Conservation (phyloP, 169 alveolate genomes). For the Cryptosporidium sp. region DNA sequence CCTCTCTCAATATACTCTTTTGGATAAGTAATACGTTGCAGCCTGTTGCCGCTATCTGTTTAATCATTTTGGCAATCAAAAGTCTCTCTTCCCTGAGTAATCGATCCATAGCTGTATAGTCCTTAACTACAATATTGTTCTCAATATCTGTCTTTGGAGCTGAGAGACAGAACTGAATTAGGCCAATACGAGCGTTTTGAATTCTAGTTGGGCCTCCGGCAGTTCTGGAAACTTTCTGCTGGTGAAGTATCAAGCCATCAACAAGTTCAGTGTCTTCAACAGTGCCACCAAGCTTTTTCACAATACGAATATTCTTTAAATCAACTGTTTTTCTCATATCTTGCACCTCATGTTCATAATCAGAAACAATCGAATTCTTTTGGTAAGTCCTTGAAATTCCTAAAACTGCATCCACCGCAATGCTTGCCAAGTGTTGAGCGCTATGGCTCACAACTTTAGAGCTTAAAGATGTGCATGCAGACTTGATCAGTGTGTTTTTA, state of each 20-base stretch:
- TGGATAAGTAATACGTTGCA: slow-evolving; percentile 98
- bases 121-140: slow-evolving; percentile 94
- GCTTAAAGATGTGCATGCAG: slow-evolving; percentile 96
- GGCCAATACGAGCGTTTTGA: slow-evolving; percentile 95
- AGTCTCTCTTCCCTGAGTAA: slow-evolving; percentile 98
- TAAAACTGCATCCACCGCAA: slow-evolving; percentile 98
- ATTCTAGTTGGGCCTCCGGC: slow-evolving; percentile 97
- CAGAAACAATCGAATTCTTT: slow-evolving; percentile 73
- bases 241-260: slow-evolving; percentile 97
- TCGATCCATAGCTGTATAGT: slow-evolving; percentile 96
- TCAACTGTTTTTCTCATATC: slow-evolving; percentile 85
- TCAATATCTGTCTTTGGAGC: slow-evolving; percentile 99
- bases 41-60: slow-evolving; percentile 97
- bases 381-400: slow-evolving; percentile 78
- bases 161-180: slow-evolving; percentile 98
- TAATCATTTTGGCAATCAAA: slow-evolving; percentile 95
- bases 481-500: slow-evolving; percentile 92
- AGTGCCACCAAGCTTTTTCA: slow-evolving; percentile 98
- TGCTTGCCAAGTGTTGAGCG: slow-evolving; percentile 96
- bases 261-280: slow-evolving; percentile 98
- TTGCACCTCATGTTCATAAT: neutral
- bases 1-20: slow-evolving; percentile 98
- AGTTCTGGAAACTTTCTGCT: slow-evolving; percentile 93
- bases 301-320: slow-evolving; percentile 89
- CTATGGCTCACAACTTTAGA: slow-evolving; percentile 97